Base-by-base conservation (phyloP, 1,284 basidiomycete species). In the Mrakiaceae sp. region DNA sequence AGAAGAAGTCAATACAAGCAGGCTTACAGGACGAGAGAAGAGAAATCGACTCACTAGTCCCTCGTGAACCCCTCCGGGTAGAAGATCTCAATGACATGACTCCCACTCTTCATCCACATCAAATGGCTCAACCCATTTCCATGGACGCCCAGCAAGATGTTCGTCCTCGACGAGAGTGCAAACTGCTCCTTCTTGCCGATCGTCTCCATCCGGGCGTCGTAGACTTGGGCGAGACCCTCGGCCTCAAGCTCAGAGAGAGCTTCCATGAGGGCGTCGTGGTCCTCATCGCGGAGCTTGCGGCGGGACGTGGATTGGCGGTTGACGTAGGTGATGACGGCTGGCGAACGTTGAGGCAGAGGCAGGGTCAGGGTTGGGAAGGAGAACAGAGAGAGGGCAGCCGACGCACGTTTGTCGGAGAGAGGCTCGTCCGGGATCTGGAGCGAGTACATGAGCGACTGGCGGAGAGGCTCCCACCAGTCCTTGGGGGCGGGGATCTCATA, bases 71-170 rank as follows among this genome's bases (percentile, higher is more conserved):
- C 64, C 51, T 16, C 52, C 39, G 57, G 57, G 11, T 16, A 44
- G 11, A 65, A 61, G n/a, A 65, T 61, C 56, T 65, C 64, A 12
- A 65, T 60, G 48, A 65, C 54, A 1, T 54, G 44, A n/a, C 59
- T 61, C 3, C 64, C 64, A 8, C 48, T 9, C 12, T 51, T 51
- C 59, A 65, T 56, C 64, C 64, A 65, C 59, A 61, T 56, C 16
- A 65, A 56, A 11, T 61, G 59, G 44, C 59, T 60, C 12, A 54
- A 10, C 6, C 57, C 63, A 42, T 53, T 60, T 27, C 42, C 50
- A 11, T 59, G 56, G 10, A 59, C 56, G 27, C 42, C 39, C n/a
- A 48, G 40, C 11, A 47, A 39, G 49, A 47, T 47, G 16, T 60
- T 52, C 11, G 58, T 60, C 3, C 42, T 16, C 40, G 53, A 56